A percentile compares a stretch with the other conserved stretches of the same genome.
Evolutionary conservation across 371 early-diverging fungal genomes (phyloP).

Genomic region (Gilbertella persicaria): DNA sequence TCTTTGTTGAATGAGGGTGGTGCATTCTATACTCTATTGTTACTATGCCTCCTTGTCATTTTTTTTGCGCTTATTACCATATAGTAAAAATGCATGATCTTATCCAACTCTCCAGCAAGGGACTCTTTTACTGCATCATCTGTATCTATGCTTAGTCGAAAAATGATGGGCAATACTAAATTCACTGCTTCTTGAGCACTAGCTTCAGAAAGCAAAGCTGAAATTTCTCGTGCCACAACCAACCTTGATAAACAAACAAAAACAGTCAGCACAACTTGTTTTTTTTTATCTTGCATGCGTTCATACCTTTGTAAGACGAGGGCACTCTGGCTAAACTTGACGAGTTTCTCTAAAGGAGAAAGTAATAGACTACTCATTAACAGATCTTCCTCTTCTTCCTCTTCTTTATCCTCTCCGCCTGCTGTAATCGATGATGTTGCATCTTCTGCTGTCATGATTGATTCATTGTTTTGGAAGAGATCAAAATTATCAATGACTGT

Average conservation of each 20-base stretch:
- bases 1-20: background rate
- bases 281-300: too few relatives aligned
- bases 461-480: too few relatives aligned
- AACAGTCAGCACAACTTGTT: too few relatives aligned
- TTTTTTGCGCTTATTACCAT: slow-evolving; percentile 12
- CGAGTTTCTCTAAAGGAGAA: slow-evolving; percentile 28
- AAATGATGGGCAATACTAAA: slow-evolving; percentile 34
- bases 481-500: background rate
- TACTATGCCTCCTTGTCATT: background rate
- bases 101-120: slow-evolving; percentile 35
- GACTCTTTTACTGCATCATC: slow-evolving; percentile 40
- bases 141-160: slow-evolving; percentile 33
- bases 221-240: slow-evolving; percentile 14
- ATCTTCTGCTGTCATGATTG: background rate
- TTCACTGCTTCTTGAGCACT: slow-evolving; percentile 31
- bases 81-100: slow-evolving; percentile 37
- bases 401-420: background rate
- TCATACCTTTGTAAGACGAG: slow-evolving; percentile 30
- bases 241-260: slow-evolving; percentile 3
- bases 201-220: slow-evolving; percentile 20
- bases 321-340: slow-evolving; percentile 28
- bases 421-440: background rate
- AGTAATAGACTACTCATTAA: slow-evolving; percentile 15
- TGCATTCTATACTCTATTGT: slow-evolving; percentile 2
- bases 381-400: slow-evolving; percentile 25